Evolutionary conservation across 495 filamentous ascomycete species (phyloP), one percentile per base, ranked within the genome.

Genomic region (Gamarada debralockiae): DNA sequence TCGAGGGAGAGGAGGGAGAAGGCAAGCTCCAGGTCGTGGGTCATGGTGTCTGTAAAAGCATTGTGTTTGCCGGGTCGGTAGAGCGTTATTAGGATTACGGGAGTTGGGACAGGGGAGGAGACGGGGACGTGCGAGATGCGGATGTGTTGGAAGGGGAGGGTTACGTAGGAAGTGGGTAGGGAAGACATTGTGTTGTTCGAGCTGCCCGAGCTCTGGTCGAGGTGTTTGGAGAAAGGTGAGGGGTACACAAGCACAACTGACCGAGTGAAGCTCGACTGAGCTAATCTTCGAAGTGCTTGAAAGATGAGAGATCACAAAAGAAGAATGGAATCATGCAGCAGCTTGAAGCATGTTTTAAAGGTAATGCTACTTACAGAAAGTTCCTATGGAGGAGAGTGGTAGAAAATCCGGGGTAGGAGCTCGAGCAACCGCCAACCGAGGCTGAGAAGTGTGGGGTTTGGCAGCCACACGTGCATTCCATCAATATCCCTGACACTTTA

Each of bases 21-120:
- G 34, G 76, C 72, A 24, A 64, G 59, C 55, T 79, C 76, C 31
- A 86, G 71, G 57, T 79, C 78, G 0, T 63, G 38, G 53, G 74
- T 70, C 78, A 86, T 84, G 17, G 62, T 65, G 20, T 55, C 49
- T 12, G 80, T 85, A 65, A 84, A 85, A 46, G 82, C 81, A 79
- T 85, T 86, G 68, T 79, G 68, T 36, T 81, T 79, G 2, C 67
- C 62, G 0, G 80, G 82, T 0, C 83, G 73, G 64, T 83, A 43
- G 23, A 85, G 71, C 3, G 71, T 76, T 25, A 84, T 67, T 24
- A 85, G 61, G 17, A 85, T 70, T 31, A 83, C 70, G 2, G 73
- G 73, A 0, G 82, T 85, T 7, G 72, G 70, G 17, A 68, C 68
- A 21, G 71, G 58, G 0, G 80, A 71, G 17, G 67, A 67, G 0